Base-by-base conservation (phyloP, 2,329 filamentous ascomycete genomes). In the Calonectria pauciramosa region DNA sequence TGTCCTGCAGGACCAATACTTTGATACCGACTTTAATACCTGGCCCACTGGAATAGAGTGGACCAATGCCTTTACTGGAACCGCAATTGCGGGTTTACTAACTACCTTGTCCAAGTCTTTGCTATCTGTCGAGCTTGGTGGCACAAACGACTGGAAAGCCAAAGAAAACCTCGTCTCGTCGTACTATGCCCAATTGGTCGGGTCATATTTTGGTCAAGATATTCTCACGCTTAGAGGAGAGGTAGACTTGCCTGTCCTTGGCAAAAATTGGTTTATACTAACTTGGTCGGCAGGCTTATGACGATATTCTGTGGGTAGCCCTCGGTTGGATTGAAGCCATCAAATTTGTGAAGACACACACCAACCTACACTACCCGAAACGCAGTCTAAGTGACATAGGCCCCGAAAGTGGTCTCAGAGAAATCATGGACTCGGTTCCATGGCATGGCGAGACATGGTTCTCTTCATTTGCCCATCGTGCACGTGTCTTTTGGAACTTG, bases 281-380 rank as follows among this genome's bases (percentile, higher is more conserved):
- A 23, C 32, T 68, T 4, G 49, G 13, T 23, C 34, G 36, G 41
- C 11, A 97, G 87, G 96, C 96, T 0, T 98, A 93, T 83, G 96
- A 98, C 82, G 96, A 99, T 83, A 98, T 98, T 87, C 90, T 98
- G 3, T 99, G 96, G 96, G 95, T 98, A 1, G 95, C 97, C 3
- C 89, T 99, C 47, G 95, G 94, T 76, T 98, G 96, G 96, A 87
- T 98, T 68, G 95, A 98, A 82, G 91, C 91, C 64, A 90, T 96
- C 76, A 93, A 94, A 78, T 96, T 98, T 82, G 91, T 96, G 67
- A 87, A 92, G 38, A 86, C 90, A n/a, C 95, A 97, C 82, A 91
- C 91, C 3, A 85, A 87, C 2, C 83, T 92, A 23, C 92, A 95
- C 82, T 94, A 93, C 80, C 84, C 84, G 13, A 75, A 56, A 16